These are phyloP conservation scores for Jackrogersella minutella DNA, from an alignment of 495 filamentous ascomycete species.

Conservation along the genomic window DNA sequence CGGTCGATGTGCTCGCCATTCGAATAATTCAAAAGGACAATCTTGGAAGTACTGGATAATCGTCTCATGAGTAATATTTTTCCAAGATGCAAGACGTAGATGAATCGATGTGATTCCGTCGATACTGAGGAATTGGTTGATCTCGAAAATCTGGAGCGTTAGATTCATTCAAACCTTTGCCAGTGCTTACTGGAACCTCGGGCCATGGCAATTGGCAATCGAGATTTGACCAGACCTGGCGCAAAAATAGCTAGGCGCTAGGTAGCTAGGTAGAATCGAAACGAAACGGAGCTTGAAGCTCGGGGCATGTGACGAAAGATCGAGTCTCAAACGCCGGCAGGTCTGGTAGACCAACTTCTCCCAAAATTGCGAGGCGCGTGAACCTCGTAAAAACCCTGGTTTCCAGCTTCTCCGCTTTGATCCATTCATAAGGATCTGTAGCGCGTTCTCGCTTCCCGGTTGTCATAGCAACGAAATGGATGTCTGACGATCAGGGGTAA, in stretches of 20 bases:
- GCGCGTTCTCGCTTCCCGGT: constrained; percentile 35
- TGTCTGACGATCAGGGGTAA: constrained; percentile 41
- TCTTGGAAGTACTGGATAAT: background rate
- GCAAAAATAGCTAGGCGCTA: constrained; percentile 2
- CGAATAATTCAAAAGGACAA: background rate
- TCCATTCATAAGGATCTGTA: constrained; percentile 22
- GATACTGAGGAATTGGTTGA: background rate
- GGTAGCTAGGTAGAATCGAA: background rate
- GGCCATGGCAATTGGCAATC: background rate
- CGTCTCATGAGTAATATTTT: background rate
- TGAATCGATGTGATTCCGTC: too few species aligned
- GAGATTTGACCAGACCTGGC: constrained; percentile 10
- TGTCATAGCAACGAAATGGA: constrained; percentile 44
- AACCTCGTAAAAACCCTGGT: constrained; percentile 31
- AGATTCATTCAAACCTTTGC: background rate
- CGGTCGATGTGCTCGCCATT: background rate
- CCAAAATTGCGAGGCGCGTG: constrained; percentile 24
- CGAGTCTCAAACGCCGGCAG: constrained; percentile 7
- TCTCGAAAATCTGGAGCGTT: background rate
- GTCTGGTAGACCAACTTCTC: constrained; percentile 18
- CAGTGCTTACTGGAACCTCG: constrained; percentile 5
- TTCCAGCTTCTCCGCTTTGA: constrained; percentile 35
- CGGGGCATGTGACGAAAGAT: constrained; percentile 30
- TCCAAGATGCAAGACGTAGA: background rate
- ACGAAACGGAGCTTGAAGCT: constrained; percentile 17